Evolutionary conservation across 371 early-diverging fungal species (phyloP).

Genomic region (Mucor ambiguus): DNA sequence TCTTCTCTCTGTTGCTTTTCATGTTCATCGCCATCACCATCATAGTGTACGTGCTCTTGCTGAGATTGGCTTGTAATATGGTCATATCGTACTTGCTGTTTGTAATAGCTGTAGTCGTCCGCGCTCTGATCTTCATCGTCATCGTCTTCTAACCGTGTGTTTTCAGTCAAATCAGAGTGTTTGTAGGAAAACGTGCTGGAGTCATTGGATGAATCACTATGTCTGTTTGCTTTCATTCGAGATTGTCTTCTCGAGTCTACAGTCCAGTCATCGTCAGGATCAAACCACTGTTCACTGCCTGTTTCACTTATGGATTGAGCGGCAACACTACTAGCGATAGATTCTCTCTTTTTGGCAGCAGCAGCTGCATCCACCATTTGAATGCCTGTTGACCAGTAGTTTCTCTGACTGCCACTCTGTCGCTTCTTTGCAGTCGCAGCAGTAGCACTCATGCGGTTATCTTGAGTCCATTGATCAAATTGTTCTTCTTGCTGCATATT

Average conservation of each 20-base stretch:
- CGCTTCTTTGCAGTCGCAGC: conserved; percentile 12
- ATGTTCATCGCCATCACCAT: background rate
- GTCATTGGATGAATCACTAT: conserved; percentile 15
- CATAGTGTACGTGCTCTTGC: background rate
- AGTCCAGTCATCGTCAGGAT: conserved; percentile 26
- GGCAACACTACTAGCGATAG: conserved; percentile 16
- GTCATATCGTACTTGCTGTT: background rate
- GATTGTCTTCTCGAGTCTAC: background rate
- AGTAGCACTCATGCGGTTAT: background rate
- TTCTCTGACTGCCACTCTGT: conserved; percentile 37
- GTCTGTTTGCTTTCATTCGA: background rate
- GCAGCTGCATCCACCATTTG: conserved; percentile 20
- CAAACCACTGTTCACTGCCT: conserved; percentile 31
- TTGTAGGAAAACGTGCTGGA: conserved; percentile 20
- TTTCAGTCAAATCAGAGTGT: conserved; percentile 21
- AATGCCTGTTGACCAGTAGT: conserved; percentile 38
- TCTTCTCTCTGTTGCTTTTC: background rate
- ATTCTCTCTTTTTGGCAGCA: conserved; percentile 24
- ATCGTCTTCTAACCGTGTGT: conserved; percentile 19
- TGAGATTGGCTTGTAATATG: background rate
- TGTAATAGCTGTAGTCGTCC: background rate
- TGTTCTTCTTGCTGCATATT: conserved; percentile 5
- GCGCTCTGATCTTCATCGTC: conserved; percentile 7
- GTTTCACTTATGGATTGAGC: conserved; percentile 15
- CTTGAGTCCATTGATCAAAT: background rate